Evolutionary conservation across 208 protist species (phyloP), one percentile per base, ranked within the genome.

Genomic region (Crithidia sp.): DNA sequence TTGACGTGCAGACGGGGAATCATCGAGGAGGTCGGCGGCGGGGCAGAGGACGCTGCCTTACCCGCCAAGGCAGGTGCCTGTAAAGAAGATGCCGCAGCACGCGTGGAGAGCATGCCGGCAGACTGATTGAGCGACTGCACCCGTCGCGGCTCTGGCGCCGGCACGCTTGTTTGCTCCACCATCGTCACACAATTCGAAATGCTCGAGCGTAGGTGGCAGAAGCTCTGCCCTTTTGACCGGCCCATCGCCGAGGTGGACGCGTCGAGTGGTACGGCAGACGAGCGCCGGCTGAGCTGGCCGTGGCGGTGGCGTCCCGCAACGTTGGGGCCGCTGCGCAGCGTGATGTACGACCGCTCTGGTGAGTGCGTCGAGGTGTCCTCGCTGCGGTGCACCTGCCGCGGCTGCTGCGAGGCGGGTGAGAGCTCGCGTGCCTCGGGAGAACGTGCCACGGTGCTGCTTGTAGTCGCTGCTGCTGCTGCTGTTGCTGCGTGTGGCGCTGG

Each of bases 1-100:
- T 98, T 99, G 67, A 99, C 75, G n/a, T 87, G 76, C 53, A 92
- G 73, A 1, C 63, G 62, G 56, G 86, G 73, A 16, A 81, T 50
- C 62, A 60, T 67, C 16, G 67, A 65, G 13, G 57, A 14, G 2
- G 67, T 16, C 16, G 64, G 40, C 3, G 17, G 28, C 28, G 47
- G 39, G 28, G 50, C 40, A 44, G 47, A 19, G 16, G 50, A 9
- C 28, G 14, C 40, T 36, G 39, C 49, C 50, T 59, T 40, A n/a
- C 55, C 61, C 16, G 16, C 28, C 28, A 28, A 28, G 28, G 28
- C 28, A 28, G 28, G 28, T 28, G 28, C 1, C 28, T 28, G 28
- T 28, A 1, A 28, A 28, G 28, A 28, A 28, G 28, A 28, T 28
- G 28, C 28, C 28, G 28, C 28, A 28, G 28, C 28, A 28, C 28